Conservation (phyloP, 1,284 basidiomycete genomes). For the Ceratobasidium sp. region DNA sequence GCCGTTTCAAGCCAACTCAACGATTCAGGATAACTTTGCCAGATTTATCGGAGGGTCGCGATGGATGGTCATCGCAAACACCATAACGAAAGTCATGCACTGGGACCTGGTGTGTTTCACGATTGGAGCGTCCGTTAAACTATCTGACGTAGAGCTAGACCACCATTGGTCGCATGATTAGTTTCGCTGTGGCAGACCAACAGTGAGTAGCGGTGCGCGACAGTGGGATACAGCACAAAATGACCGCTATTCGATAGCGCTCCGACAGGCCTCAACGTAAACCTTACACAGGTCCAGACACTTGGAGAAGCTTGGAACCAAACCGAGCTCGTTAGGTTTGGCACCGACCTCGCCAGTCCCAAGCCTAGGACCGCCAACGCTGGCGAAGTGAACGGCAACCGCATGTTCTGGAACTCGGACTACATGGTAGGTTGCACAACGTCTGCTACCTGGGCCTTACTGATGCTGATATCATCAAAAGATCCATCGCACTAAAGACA, state of each 20-base stretch:
- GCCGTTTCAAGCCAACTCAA: slow-evolving; percentile 38
- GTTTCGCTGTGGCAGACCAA: slow-evolving; percentile 41
- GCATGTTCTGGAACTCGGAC: slow-evolving; percentile 76
- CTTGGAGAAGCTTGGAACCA: slow-evolving; percentile 49
- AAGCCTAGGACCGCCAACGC: slow-evolving; percentile 67
- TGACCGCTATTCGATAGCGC: slow-evolving; percentile 36
- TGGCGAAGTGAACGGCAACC: slow-evolving; percentile 70
- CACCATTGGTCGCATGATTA: slow-evolving; percentile 47
- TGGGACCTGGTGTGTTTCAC: slow-evolving; percentile 49
- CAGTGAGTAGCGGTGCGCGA: too few relatives aligned
- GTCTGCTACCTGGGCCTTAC: not conserved
- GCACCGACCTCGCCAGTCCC: slow-evolving; percentile 46
- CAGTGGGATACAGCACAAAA: not conserved
- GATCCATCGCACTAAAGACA: slow-evolving; percentile 72
- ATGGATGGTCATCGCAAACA: slow-evolving; percentile 49
- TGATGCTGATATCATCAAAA: slow-evolving; percentile 51
- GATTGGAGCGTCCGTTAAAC: not conserved
- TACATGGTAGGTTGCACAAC: slow-evolving; percentile 68
- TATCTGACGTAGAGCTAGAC: slow-evolving; percentile 21
- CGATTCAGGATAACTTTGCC: slow-evolving; percentile 30
- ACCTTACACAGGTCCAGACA: slow-evolving; percentile 40
- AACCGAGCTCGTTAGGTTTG: slow-evolving; percentile 54
- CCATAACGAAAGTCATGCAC: slow-evolving; percentile 44
- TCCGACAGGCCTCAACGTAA: slow-evolving; percentile 41
- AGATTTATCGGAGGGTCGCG: slow-evolving; percentile 24